Conservation (phyloP, 805 yeast species). For the Monosporozyma siamensis region DNA sequence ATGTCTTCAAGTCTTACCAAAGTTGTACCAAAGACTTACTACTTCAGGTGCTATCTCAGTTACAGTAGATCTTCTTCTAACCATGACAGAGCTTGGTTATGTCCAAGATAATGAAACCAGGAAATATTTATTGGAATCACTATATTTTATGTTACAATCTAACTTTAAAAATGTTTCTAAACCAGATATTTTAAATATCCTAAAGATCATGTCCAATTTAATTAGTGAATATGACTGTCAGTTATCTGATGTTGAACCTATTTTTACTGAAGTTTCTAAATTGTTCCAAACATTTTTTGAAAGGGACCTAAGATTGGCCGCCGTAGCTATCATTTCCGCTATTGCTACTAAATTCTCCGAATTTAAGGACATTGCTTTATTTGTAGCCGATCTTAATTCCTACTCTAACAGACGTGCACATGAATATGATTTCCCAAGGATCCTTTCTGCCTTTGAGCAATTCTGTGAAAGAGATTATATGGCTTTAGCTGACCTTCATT, state of each 20-base stretch:
- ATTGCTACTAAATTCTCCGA: conserved; percentile 46
- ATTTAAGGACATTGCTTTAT: conserved; percentile 37
- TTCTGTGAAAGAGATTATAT: conserved; percentile 49
- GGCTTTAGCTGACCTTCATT: conserved; percentile 43
- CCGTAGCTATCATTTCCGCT: conserved; percentile 50
- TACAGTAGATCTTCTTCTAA: conserved; percentile 41
- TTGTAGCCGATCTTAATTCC: conserved; percentile 63
- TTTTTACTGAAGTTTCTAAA: conserved; percentile 44
- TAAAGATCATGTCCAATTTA: conserved; percentile 48
- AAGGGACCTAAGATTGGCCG: conserved; percentile 47
- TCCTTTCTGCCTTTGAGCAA: conserved; percentile 56
- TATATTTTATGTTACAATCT: conserved; percentile 52
- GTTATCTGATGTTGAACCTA: conserved; percentile 39
- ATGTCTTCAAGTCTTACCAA: conserved; percentile 44
- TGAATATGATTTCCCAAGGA: conserved; percentile 70
- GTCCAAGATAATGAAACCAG: conserved; percentile 48
- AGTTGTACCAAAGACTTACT: conserved; percentile 33
- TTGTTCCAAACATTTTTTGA: conserved; percentile 54
- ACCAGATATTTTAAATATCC: conserved; percentile 45
- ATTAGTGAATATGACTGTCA: conserved; percentile 45
- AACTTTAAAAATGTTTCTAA: conserved; percentile 43
- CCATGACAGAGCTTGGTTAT: conserved; percentile 49
- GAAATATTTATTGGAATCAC: conserved; percentile 43
- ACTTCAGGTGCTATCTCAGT: conserved; percentile 40
- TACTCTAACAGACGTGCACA: conserved; percentile 51